phyloP scores from a whole-genome alignment of 2,329 filamentous ascomycete species.

The Nemania serpens region DNA sequence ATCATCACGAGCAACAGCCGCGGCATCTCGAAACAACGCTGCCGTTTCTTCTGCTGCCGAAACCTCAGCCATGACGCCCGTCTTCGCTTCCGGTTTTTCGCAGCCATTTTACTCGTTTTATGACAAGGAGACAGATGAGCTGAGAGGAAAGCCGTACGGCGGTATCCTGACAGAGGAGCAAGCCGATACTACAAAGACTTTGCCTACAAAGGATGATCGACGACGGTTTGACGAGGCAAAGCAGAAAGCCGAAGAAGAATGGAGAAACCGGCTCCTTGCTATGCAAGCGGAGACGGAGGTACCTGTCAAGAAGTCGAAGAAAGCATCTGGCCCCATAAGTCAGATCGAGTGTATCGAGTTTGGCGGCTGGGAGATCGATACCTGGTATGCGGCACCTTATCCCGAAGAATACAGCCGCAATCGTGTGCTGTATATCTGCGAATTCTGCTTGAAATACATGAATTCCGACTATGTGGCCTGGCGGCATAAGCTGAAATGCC shows the following conservation, averaged over 20 bases:
- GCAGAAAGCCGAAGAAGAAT: conserved; percentile 88
- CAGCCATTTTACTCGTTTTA: conserved; percentile 87
- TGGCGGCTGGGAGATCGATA: conserved; percentile 96
- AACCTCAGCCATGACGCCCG: conserved; percentile 58
- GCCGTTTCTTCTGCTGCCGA: conserved; percentile 42
- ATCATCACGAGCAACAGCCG: conserved; percentile 39
- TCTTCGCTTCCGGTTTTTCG: conserved; percentile 64
- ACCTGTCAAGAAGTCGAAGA: conserved; percentile 69
- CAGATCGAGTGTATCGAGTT: conserved; percentile 99
- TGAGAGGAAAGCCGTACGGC: conserved; percentile 92
- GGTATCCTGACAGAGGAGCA: conserved; percentile 88
- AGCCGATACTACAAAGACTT: conserved; percentile 87
- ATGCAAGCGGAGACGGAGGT: conserved; percentile 68
- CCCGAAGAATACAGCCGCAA: conserved; percentile 98
- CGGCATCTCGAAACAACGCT: conserved; percentile 33
- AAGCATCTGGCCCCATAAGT: conserved; percentile 83
- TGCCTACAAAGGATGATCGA: conserved; percentile 79
- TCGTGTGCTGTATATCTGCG: conserved; percentile 96
- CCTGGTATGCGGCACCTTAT: conserved; percentile 98
- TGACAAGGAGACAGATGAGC: conserved; percentile 86
- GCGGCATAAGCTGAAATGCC: conserved; percentile 96
- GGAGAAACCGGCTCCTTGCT: conserved; percentile 68
- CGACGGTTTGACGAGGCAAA: conserved; percentile 88
- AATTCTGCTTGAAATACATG: conserved; percentile 99
- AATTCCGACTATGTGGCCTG: conserved; percentile 98